phyloP scores from a whole-genome alignment of 345 rosid species.

The Linum tenue region DNA sequence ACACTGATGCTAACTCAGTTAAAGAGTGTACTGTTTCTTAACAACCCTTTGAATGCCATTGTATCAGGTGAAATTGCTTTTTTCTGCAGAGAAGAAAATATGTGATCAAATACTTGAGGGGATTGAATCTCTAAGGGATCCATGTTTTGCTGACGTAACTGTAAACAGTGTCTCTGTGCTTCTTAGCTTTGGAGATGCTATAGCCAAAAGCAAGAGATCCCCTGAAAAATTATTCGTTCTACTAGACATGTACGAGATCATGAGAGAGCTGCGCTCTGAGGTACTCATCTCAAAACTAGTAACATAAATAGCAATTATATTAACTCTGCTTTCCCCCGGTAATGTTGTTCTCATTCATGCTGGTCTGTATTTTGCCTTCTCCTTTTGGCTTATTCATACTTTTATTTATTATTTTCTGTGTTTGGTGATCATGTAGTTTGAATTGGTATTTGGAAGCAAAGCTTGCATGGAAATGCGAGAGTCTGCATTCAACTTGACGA shows the following conservation, averaged over 20 bases:
- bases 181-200: conserved; percentile 93
- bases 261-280: conserved; percentile 92
- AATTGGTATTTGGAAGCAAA: conserved; percentile 49
- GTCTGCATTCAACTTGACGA: conserved; percentile 56
- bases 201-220: conserved; percentile 96
- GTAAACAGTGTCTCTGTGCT: conserved; percentile 65
- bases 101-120: conserved; percentile 83
- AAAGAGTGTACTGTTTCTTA: neutral
- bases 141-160: conserved; percentile 80
- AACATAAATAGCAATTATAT: too few species aligned
- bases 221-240: conserved; percentile 90
- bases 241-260: conserved; percentile 93
- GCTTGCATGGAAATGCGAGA: conserved; percentile 77
- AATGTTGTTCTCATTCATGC: too few species aligned
- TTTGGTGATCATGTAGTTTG: conserved; percentile 37
- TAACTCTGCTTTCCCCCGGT: too few species aligned
- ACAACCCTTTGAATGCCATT: conserved; percentile 13
- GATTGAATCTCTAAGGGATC: conserved; percentile 64
- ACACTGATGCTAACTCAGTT: conserved; percentile 1
- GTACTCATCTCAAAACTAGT: conserved; percentile 24
- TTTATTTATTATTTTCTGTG: neutral
- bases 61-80: conserved; percentile 78
- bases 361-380: too few species aligned
- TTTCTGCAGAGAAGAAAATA: conserved; percentile 78
- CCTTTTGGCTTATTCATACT: too few species aligned